Conservation (phyloP, 1,284 basidiomycete genomes). For the Pterulicium gracile region DNA sequence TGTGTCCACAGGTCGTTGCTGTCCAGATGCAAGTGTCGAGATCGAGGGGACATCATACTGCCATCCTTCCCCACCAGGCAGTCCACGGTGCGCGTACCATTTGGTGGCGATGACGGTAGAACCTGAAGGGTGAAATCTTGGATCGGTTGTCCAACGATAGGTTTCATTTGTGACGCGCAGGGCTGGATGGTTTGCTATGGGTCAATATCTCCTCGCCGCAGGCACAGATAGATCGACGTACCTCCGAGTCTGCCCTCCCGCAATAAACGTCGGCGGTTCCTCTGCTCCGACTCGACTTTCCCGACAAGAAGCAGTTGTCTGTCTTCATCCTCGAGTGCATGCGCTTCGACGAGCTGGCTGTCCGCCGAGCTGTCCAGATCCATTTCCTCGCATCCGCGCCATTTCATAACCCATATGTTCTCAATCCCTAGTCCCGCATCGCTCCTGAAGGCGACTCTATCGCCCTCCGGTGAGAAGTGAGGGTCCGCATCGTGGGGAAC, state of each 20-base stretch:
- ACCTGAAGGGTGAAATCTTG: conserved; percentile 59
- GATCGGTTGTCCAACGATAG: conserved; percentile 54
- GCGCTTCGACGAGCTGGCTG: conserved; percentile 23
- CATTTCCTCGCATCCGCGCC: conserved; percentile 52
- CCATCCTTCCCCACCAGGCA: conserved; percentile 66
- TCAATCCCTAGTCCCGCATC: conserved; percentile 62
- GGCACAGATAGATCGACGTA: conserved; percentile 18
- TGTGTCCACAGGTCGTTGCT: conserved; percentile 22
- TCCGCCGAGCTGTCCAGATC: conserved; percentile 24
- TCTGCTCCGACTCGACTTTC: conserved; percentile 34
- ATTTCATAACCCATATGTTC: conserved; percentile 60
- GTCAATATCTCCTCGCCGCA: too few relatives aligned
- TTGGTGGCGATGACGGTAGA: conserved; percentile 55
- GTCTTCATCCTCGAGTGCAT: conserved; percentile 28
- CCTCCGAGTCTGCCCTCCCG: conserved; percentile 49
- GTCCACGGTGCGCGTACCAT: conserved; percentile 55
- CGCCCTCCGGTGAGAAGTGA: conserved; percentile 57
- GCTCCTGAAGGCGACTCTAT: conserved; percentile 50
- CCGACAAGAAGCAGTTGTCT: conserved; percentile 37
- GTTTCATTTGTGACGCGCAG: conserved; percentile 64
- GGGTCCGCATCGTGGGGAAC: conserved; percentile 62
- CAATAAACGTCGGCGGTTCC: conserved; percentile 36
- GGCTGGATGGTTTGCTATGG: conserved; percentile 28
- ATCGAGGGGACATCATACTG: conserved; percentile 38
- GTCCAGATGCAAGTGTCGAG: conserved; percentile 10